These are phyloP conservation scores for Nicotiana tabacum DNA, from an alignment of 257 asterid genomes.

Conservation along the genomic window DNA sequence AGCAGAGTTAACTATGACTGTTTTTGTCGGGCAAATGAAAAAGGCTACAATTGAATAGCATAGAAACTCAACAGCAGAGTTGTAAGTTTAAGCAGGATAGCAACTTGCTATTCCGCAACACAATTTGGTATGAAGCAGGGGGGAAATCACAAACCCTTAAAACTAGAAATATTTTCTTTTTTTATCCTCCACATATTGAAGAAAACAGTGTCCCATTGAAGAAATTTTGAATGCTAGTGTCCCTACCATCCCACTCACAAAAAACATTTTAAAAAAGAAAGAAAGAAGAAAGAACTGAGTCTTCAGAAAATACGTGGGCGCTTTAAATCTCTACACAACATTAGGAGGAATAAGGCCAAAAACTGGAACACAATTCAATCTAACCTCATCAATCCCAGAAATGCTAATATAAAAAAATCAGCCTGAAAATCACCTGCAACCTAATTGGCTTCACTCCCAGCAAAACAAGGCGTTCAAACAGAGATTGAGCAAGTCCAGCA, in stretches of 20 bases:
- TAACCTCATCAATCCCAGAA: not conserved
- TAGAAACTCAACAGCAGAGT: not conserved
- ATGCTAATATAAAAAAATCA: not conserved
- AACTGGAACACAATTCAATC: not conserved
- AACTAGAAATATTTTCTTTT: not conserved
- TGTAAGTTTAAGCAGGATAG: not conserved
- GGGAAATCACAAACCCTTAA: not conserved
- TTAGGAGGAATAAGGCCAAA: not conserved
- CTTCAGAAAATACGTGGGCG: not conserved
- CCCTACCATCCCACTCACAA: not conserved
- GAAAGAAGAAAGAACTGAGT: not conserved
- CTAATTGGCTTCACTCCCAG: conserved; percentile 98
- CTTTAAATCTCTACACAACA: not conserved
- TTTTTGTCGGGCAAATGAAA: not conserved
- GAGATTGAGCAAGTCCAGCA: conserved; percentile 95
- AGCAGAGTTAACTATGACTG: not conserved
- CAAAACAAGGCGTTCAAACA: conserved; percentile 90
- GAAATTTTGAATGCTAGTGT: not conserved
- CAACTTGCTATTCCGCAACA: not conserved
- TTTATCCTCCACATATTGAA: not conserved
- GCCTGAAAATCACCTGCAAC: conserved; percentile 65
- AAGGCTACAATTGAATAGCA: not conserved
- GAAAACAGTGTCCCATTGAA: not conserved
- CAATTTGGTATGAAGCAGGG: conserved; percentile 2
- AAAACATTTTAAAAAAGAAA: not conserved